These are phyloP conservation scores for Cornus kousa DNA, from an alignment of 148 eudicot species.

Conservation along the genomic window DNA sequence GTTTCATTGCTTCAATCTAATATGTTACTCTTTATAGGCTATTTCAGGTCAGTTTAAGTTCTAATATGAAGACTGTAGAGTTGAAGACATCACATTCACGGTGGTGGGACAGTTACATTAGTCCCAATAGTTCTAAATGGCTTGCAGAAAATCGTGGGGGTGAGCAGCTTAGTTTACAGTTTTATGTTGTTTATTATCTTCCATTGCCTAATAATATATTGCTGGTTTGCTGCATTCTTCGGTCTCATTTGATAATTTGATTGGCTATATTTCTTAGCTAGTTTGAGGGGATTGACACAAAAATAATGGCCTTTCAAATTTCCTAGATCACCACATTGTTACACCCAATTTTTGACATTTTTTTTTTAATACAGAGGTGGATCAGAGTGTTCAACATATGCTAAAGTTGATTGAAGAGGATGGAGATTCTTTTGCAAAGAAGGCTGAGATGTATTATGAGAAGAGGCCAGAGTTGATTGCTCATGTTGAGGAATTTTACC, in stretches of 20 bases:
- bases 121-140: slow-evolving; percentile 26
- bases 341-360: not conserved
- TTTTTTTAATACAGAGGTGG: slow-evolving; percentile 31
- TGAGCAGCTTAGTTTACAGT: slow-evolving; percentile 16
- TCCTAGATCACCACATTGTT: not conserved
- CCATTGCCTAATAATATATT: slow-evolving; percentile 1
- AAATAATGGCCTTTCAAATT: not conserved
- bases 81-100: slow-evolving; percentile 8
- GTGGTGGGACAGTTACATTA: slow-evolving; percentile 8
- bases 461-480: slow-evolving; percentile 32
- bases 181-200: not conserved
- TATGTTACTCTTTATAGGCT: not conserved
- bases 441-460: slow-evolving; percentile 10
- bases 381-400: slow-evolving; percentile 36
- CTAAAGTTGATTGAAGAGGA: slow-evolving; percentile 30
- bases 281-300: not conserved
- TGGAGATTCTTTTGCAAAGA: slow-evolving; percentile 16
- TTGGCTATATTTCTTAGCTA: not conserved
- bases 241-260: not conserved
- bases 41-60: slow-evolving; percentile 1
- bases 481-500: slow-evolving; percentile 30
- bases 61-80: not conserved
- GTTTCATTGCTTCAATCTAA: not conserved
- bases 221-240: not conserved
- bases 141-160: slow-evolving; percentile 44